Base-by-base conservation (phyloP, 331 rosid species). In the Cydonia oblonga region DNA sequence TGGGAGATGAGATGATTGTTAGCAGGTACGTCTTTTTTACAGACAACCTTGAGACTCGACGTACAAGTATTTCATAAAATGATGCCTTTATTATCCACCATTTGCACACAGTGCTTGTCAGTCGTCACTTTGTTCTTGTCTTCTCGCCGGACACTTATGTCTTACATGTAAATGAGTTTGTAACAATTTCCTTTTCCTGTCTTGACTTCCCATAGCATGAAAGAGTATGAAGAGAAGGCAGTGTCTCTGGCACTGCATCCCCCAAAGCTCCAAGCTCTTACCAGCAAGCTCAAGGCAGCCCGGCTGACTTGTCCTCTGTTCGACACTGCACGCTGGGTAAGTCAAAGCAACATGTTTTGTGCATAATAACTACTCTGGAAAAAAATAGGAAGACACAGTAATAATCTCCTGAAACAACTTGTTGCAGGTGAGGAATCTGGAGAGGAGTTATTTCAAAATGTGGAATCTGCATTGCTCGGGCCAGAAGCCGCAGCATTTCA, bases 1-100 rank as follows among this genome's bases (percentile, higher is more conserved):
- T 95, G 22, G 99, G 97, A 46, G 92, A 95, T 7, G 97, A 89
- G 85, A 95, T 95, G 99, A 90, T 95, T 83, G 99, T 95, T 66
- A 87, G 71, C 86, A 90, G 90, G 99, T 91, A 42, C 19, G 6
- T 14, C 64, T 68, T 11, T 40, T 40, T 0, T 40, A 40, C 46
- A 40, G 46, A 40, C 46, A 40, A 11, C 46, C 46, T 40, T 12
- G 15, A 40, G 46, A 40, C 15, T 40, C 2, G 46, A 10, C 5
- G 12, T 40, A 11, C 46, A 40, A 40, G 46, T 40, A 40, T 40
- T 40, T 40, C 46, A 40, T 40, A 40, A 40, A 40, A 40, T 12
- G 46, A 40, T 12, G 46, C 15, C 61, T 66, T 22, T 18, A 51
- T 19, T 0, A 52, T 18, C 57, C 23, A 52, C 22, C 22, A 1